Percentiles rank a stretch among this genome's conserved stretches.
phyloP scores from a whole-genome alignment of 495 filamentous ascomycete species.

The Talaromyces liani region DNA sequence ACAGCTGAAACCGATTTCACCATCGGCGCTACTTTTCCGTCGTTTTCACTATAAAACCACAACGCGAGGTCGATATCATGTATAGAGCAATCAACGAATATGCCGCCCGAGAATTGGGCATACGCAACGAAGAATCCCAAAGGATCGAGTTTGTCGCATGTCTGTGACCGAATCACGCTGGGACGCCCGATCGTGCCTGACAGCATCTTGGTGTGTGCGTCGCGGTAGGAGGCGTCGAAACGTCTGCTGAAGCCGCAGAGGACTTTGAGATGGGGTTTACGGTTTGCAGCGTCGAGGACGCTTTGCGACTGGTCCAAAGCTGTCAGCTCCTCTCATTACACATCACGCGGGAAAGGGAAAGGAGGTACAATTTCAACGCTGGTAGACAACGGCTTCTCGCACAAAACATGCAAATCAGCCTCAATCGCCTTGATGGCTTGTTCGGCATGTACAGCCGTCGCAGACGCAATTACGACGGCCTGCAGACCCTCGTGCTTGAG shows the following conservation, averaged over 20 bases:
- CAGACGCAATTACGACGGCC: slow-evolving; percentile 45
- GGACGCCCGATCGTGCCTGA: slow-evolving; percentile 42
- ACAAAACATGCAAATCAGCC: slow-evolving; percentile 45
- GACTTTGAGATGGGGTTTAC: slow-evolving; percentile 46
- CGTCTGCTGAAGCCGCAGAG: slow-evolving; percentile 55
- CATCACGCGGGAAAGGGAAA: too few relatives aligned
- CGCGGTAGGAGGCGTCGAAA: slow-evolving; percentile 50
- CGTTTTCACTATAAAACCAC: slow-evolving; percentile 45
- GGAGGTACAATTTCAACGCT: slow-evolving; percentile 40
- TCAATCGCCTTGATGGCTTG: slow-evolving; percentile 50
- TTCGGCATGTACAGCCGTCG: slow-evolving; percentile 49
- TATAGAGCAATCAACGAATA: slow-evolving; percentile 52
- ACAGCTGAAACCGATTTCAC: slow-evolving; percentile 41
- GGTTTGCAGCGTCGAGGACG: slow-evolving; percentile 42
- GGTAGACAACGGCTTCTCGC: slow-evolving; percentile 48
- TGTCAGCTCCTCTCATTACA: too few relatives aligned
- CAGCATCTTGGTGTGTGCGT: slow-evolving; percentile 38
- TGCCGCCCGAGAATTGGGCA: slow-evolving; percentile 50
- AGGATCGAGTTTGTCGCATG: slow-evolving; percentile 50
- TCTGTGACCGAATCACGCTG: slow-evolving; percentile 48
- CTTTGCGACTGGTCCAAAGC: slow-evolving; percentile 32
- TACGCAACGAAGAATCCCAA: slow-evolving; percentile 50
- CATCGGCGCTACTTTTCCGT: slow-evolving; percentile 27
- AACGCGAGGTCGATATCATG: slow-evolving; percentile 53
- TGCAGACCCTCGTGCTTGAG: slow-evolving; percentile 45